Conservation (phyloP, 768 basidiomycete species). For the Kwoniella shandongensis region DNA sequence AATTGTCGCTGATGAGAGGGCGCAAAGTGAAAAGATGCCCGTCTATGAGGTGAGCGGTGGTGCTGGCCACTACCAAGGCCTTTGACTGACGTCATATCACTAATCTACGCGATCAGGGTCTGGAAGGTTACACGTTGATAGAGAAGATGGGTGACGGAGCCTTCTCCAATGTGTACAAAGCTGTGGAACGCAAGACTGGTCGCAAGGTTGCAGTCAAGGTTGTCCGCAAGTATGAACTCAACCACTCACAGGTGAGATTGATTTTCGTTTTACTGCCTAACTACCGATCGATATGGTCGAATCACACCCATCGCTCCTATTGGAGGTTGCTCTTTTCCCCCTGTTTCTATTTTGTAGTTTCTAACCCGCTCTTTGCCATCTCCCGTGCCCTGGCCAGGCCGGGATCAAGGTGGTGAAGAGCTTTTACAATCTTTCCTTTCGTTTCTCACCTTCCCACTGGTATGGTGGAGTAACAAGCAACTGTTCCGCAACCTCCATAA, state of each 20-base stretch:
- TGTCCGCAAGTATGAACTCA: conserved; percentile 64
- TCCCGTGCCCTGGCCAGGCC: conserved; percentile 48
- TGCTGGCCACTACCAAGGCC: background rate
- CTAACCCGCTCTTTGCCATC: conserved; percentile 24
- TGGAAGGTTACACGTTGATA: conserved; percentile 56
- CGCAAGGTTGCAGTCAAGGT: conserved; percentile 83
- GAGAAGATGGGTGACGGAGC: conserved; percentile 66
- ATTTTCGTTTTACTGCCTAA: conserved; percentile 6
- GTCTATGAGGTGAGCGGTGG: conserved; percentile 61
- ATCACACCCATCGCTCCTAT: background rate
- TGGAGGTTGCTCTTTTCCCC: conserved; percentile 8
- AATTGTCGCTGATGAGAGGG: conserved; percentile 73
- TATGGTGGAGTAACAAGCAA: too few species aligned
- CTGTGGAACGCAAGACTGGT: conserved; percentile 70
- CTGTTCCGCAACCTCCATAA: conserved; percentile 23
- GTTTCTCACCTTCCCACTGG: conserved; percentile 5
- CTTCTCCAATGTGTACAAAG: conserved; percentile 98
- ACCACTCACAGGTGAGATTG: conserved; percentile 40
- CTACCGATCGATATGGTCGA: background rate
- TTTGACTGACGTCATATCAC: conserved; percentile 14
- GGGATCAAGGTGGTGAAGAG: conserved; percentile 36
- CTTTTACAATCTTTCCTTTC: conserved; percentile 21
- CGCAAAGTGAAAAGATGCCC: conserved; percentile 77
- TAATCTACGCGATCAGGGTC: conserved; percentile 29
- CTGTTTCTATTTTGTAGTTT: conserved; percentile 15